Evolutionary conservation across 2,329 filamentous ascomycete species (phyloP), one percentile per base, ranked within the genome.

Genomic region (Penicillium verrucosum): DNA sequence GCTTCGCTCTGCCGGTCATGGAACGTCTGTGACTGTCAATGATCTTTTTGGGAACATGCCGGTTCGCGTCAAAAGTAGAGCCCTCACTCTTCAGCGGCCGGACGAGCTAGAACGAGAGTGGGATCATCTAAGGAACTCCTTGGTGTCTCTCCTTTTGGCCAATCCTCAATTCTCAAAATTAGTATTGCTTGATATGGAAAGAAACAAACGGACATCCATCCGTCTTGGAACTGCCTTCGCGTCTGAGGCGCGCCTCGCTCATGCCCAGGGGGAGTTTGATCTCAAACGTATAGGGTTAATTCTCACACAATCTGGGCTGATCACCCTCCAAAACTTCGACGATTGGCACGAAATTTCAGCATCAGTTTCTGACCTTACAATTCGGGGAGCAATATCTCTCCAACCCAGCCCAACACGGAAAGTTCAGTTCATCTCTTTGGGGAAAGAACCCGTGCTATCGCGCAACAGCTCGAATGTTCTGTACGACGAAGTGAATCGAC

Each of bases 11-110:
- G 82, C 81, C 54, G 71, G 77, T 21, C 85, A 90, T 75, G 93
- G 93, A 5, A 96, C 92, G 0, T 83, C 85, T 29, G 85, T 93
- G 2, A 82, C 81, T 0, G 88, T 96, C 6, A 84, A 87, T 54
- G 87, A 96, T 70, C 78, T 97, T 1, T 97, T 97, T 73, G 92
- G 92, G 0, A 89, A 87, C 57, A 90, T 97, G 84, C 92, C 93
- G 0, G 93, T 97, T 12, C 86, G 93, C 14, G 87, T 95, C 27
- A 96, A 94, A 70, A 89, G 92, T 65, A 83, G 92, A 60, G 83
- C 83, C 0, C 64, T 85, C 3, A 75, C 78, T 61, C 71, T 80
- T 38, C 77, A 84, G 65, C 80, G 78, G 63, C 62, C 79, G 11
- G 68, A 78, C 25, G 77, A 86, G 46, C 73, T 82, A 4, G 80